Evolutionary conservation across 768 basidiomycete genomes (phyloP), one percentile per base, ranked within the genome.

Genomic region (Tricholoma flavovirens): DNA sequence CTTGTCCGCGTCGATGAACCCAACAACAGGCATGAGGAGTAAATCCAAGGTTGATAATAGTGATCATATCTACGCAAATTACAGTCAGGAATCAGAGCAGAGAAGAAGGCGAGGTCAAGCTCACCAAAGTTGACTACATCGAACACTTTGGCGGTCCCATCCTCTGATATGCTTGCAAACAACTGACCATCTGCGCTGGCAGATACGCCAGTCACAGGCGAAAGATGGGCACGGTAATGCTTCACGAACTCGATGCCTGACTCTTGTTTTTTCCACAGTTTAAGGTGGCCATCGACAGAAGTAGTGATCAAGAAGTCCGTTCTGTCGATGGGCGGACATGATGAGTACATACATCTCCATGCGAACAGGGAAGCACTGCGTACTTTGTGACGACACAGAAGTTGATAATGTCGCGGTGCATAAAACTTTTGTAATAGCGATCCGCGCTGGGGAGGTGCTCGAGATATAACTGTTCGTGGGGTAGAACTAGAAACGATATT

Each of bases 221-320:
- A 79, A 19, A 95, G 77, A 64, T 97, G 95, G 1, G 97, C 93
- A 46, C 97, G 87, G 69, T 96, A 99, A 61, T 95, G 92, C 73
- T 99, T 99, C 57, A 98, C 96, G 64, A 98, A 98, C 73, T 98
- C 97, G 65, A 99, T 93, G 4, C 95, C 96, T 5, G 77, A 69
- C 19, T 94, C 90, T 73, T 97, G 94, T 71, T 99, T 99, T 77
- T 97, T 98, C 97, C 97, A 99, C n/a, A 99, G 72, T 69, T 99
- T 99, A 60, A 98, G 71, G 70, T 94, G 89, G 2, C 97, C 97
- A 67, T 98, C 97, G 9, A 93, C 71, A 2, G 96, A 98, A 1
- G 96, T 94, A 6, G 97, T 99, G 49, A 99, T 79, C 42, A 98
- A 66, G 66, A 98, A 99, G 56, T 93, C 86, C 11, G 93, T 96